Evolutionary conservation across 805 yeast species (phyloP).

Genomic region (Scheffersomyces coipomensis): DNA sequence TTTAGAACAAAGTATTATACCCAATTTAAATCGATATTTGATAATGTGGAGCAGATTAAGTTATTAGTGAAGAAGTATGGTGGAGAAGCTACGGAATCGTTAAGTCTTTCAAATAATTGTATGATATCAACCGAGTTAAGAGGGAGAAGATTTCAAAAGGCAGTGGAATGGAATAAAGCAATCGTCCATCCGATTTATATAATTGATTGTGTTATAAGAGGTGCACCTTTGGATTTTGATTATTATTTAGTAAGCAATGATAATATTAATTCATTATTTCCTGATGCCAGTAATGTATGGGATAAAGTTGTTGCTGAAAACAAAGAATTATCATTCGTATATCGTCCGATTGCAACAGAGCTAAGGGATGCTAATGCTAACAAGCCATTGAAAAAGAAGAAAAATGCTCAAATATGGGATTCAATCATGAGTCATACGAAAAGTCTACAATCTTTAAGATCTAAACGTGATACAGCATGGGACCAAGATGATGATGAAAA

Average conservation of each 20-base stretch:
- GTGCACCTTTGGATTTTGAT: conserved; percentile 38
- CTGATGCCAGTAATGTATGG: conserved; percentile 34
- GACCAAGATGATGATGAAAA: conserved; percentile 15
- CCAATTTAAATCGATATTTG: conserved; percentile 14
- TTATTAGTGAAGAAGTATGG: conserved; percentile 41
- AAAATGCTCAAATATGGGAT: conserved; percentile 39
- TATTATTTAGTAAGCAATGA: conserved; percentile 35
- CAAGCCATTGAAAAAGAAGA: conserved; percentile 9
- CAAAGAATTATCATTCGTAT: too few relatives aligned
- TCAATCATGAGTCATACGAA: conserved; percentile 37
- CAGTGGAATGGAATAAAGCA: conserved; percentile 52
- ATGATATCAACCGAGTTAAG: conserved; percentile 49
- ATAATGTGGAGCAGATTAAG: conserved; percentile 28
- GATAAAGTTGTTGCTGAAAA: conserved; percentile 12
- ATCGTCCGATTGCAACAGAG: too few relatives aligned
- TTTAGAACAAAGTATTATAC: conserved; percentile 19
- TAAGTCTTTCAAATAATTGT: conserved; percentile 42
- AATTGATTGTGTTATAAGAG: conserved; percentile 43
- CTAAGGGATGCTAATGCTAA: neutral
- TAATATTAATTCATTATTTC: conserved; percentile 7
- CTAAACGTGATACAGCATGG: conserved; percentile 24
- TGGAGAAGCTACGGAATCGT: conserved; percentile 50
- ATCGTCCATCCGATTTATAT: conserved; percentile 53
- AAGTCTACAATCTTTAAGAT: conserved; percentile 7
- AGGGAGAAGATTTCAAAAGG: conserved; percentile 55